phyloP scores from a whole-genome alignment of 2,329 filamentous ascomycete species.

The Colletotrichum melonis region DNA sequence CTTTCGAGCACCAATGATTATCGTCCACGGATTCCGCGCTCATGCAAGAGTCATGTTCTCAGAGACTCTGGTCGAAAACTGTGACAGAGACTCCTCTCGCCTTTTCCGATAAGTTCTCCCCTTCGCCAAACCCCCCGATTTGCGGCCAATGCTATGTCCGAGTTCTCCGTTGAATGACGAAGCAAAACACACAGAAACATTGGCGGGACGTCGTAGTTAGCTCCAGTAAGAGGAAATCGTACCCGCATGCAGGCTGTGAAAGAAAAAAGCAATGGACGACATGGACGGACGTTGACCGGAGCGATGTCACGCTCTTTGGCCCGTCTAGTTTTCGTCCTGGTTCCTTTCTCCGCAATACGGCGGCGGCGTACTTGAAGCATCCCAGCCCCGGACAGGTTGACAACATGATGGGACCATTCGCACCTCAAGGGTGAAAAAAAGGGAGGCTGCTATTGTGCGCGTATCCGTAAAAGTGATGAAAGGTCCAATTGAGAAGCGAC shows the following conservation, averaged over 20 bases:
- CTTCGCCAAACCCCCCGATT: not conserved
- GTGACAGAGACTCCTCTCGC: not conserved
- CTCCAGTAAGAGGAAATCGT: not conserved
- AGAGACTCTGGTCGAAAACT: not conserved
- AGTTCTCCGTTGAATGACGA: not conserved
- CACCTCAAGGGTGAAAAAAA: no score
- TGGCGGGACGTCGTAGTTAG: not conserved
- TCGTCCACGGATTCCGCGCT: not conserved
- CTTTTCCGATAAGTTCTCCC: not conserved
- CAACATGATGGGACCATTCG: no score
- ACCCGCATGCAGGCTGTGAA: not conserved
- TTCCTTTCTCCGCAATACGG: conserved; percentile 13
- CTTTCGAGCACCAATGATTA: not conserved
- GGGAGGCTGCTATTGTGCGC: not conserved
- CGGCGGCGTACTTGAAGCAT: not conserved
- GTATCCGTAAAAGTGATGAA: not conserved
- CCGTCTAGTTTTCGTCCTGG: not conserved
- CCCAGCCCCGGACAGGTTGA: not conserved
- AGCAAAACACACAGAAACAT: not conserved
- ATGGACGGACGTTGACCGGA: conserved; percentile 23
- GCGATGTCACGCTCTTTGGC: conserved; percentile 18
- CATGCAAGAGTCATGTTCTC: not conserved
- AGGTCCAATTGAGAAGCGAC: not conserved
- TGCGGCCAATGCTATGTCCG: not conserved
- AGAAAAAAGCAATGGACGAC: not conserved